Percentiles rank a stretch among this genome's conserved stretches.
Evolutionary conservation across 805 yeast genomes (phyloP).

Genomic region (Cephaloascus fragrans): DNA sequence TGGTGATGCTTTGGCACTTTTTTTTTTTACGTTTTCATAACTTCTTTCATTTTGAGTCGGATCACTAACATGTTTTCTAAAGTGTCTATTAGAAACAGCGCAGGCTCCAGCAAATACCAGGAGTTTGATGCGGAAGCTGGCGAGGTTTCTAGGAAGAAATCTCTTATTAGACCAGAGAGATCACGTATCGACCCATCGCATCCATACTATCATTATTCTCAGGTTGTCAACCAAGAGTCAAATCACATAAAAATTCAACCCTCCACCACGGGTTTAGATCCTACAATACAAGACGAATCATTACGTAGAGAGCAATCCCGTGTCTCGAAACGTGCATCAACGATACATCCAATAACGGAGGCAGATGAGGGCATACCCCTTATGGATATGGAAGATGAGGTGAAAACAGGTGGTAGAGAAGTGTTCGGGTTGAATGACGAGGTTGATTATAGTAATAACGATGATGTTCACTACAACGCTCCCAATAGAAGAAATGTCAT

Average conservation of each 20-base stretch:
- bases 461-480: constrained; percentile 7
- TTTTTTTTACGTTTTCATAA: too few relatives aligned
- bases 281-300: constrained; percentile 14
- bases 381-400: constrained; percentile 22
- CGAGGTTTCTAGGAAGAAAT: constrained; percentile 40
- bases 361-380: constrained; percentile 32
- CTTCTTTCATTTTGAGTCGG: too few relatives aligned
- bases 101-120: constrained; percentile 6
- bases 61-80: background rate
- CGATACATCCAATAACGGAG: background rate
- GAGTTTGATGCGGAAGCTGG: constrained; percentile 19
- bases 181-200: constrained; percentile 54
- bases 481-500: constrained; percentile 19
- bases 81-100: constrained; percentile 6
- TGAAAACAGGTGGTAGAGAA: constrained; percentile 30
- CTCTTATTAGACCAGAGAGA: constrained; percentile 82
- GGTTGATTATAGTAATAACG: constrained; percentile 15
- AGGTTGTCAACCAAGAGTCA: constrained; percentile 57
- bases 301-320: background rate
- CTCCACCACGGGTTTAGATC: constrained; percentile 65
- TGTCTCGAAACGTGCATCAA: background rate
- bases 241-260: constrained; percentile 57
- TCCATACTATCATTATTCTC: constrained; percentile 72
- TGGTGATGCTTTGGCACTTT: too few relatives aligned
- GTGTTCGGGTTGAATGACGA: constrained; percentile 58